phyloP scores from a whole-genome alignment of 2,329 filamentous ascomycete species.

The Chalaropsis thielavioides region DNA sequence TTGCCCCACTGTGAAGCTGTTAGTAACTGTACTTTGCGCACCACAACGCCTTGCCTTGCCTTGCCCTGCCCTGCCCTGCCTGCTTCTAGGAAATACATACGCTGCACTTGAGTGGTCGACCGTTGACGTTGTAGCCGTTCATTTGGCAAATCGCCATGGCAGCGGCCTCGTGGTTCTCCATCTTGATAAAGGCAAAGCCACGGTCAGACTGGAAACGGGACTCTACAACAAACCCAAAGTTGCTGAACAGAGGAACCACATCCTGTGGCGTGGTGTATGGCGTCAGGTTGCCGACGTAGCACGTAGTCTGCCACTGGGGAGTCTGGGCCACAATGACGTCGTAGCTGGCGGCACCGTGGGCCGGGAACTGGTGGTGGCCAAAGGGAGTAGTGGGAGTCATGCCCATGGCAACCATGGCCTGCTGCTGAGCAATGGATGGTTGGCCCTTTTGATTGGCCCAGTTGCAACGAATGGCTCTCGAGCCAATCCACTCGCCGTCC shows the following conservation, averaged over 20 bases:
- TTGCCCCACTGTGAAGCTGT: slow-evolving; percentile 72
- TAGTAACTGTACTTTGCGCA: slow-evolving; percentile 18
- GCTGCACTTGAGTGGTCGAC: slow-evolving; percentile 92
- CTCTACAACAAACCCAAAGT: slow-evolving; percentile 95
- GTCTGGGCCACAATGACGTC: slow-evolving; percentile 95
- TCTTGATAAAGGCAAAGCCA: slow-evolving; percentile 97
- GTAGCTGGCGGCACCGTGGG: slow-evolving; percentile 90
- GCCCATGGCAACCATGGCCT: slow-evolving; percentile 92
- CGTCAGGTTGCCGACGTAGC: slow-evolving; percentile 93
- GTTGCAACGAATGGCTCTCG: slow-evolving; percentile 95
- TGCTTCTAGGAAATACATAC: slow-evolving; percentile 44
- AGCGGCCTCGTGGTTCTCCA: slow-evolving; percentile 96
- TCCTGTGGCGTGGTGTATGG: slow-evolving; percentile 96
- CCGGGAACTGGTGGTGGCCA: slow-evolving; percentile 94
- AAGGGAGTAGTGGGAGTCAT: slow-evolving; percentile 96
- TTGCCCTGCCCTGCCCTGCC: too few species aligned
- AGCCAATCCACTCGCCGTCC: slow-evolving; percentile 98
- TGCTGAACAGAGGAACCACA: slow-evolving; percentile 93
- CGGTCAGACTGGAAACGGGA: slow-evolving; percentile 96
- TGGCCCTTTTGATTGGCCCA: slow-evolving; percentile 99
- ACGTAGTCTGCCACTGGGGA: slow-evolving; percentile 94
- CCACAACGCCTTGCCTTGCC: slow-evolving; percentile 1
- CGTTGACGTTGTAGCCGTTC: slow-evolving; percentile 96
- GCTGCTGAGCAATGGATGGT: slow-evolving; percentile 93
- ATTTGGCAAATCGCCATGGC: slow-evolving; percentile 97